Percentiles rank a stretch among this genome's conserved stretches.
These are phyloP conservation scores for Populus hybrid DNA, from an alignment of 441 rosid genomes.

Conservation along the genomic window DNA sequence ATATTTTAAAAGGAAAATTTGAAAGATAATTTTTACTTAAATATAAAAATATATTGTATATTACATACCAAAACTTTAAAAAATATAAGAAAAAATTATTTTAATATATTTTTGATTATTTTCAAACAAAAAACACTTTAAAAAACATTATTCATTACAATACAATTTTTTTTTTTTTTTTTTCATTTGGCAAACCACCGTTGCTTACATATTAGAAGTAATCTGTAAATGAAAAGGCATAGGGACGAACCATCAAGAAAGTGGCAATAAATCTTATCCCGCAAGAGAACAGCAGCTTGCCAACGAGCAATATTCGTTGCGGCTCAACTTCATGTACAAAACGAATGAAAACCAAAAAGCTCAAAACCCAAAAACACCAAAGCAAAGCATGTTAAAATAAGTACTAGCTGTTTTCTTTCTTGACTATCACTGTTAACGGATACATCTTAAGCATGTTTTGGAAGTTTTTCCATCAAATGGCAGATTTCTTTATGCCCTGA, in stretches of 20 bases:
- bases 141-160: too few species aligned
- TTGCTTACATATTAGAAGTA: too few species aligned
- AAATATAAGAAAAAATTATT: too few species aligned
- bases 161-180: too few species aligned
- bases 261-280: not conserved
- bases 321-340: not conserved
- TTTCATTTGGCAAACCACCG: too few species aligned
- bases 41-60: too few species aligned
- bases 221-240: not conserved
- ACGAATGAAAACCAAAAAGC: not conserved
- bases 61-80: too few species aligned
- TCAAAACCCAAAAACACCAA: not conserved
- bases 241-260: not conserved
- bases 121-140: too few species aligned
- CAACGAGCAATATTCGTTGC: not conserved
- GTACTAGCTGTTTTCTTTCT: not conserved
- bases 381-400: not conserved
- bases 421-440: not conserved
- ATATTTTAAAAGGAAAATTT: too few species aligned
- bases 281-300: not conserved
- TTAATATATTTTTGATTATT: too few species aligned
- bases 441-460: not conserved
- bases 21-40: too few species aligned
- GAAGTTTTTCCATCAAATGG: not conserved
- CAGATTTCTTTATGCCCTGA: not conserved